Evolutionary conservation across 1,284 basidiomycete genomes (phyloP), one percentile per base, ranked within the genome.

Genomic region (Ustilago curta): DNA sequence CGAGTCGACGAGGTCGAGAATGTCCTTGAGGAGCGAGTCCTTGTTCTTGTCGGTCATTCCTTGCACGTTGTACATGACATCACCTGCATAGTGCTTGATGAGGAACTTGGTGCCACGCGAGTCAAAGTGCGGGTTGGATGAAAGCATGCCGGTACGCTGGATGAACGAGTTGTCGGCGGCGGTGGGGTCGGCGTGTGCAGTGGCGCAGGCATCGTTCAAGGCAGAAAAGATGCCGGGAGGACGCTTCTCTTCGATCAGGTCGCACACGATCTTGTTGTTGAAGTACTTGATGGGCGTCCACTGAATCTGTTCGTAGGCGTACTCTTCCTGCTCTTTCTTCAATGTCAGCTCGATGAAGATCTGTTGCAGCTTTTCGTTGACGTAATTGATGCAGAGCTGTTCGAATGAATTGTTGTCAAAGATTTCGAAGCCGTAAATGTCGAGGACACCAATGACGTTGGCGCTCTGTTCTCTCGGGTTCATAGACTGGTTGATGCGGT

Each of bases 11-110:
- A 99, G 89, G 82, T 98, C 95, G 53, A 98, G 88, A 42, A 99
- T 88, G 84, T 99, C 97, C 86, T 98, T 98, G 85, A 95, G 89
- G 32, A 99, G 88, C 6, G 94, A 90, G 81, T 99, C 97, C 88
- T 99, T 99, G 88, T 99, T 99, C 90, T 99, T 99, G 87, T 99
- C 97, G 18, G 97, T 99, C 97, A 99, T 99, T 9, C 97, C 97
- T 16, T 91, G 85, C 8, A 99, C 91, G 76, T 95, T 97, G 88
- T 99, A 99, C 90, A 95, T 93, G 76, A 99, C 97, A 84, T 99
- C 97, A 77, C 97, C 97, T 29, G 96, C 96, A 49, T 84, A 84
- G 63, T 84, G 83, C 83, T 97, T 97, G 85, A 98, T 95, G 42
- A 82, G 59, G 78, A 83, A 83, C 63, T 83, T 82, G 70, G 62